Base-by-base conservation (phyloP, 192 early-diverging fungal genomes). In the Chytriomyces sp. region DNA sequence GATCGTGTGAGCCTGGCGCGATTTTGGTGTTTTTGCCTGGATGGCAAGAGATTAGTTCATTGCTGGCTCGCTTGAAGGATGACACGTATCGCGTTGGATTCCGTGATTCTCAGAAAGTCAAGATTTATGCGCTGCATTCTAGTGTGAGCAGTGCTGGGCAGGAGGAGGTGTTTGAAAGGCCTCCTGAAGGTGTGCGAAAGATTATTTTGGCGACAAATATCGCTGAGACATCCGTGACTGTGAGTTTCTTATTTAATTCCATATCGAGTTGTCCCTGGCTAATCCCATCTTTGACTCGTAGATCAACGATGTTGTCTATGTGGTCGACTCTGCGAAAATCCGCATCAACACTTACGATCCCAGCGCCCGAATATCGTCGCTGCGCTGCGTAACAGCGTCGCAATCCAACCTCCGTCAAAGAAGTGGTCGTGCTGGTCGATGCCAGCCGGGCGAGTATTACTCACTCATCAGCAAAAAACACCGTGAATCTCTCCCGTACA, bases 381-480 rank as follows among this genome's bases (percentile, higher is more conserved):
- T 87, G 61, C 73, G 48, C 45, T 80, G 78, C 26, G 80, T 85
- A 16, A 81, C 74, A 64, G 81, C 71, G 6, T 61, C 77, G 16
- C 70, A 79, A 71, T 87, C 86, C 23, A 87, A 87, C 67, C 28
- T 87, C 44, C 44, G 77, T 8, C 84, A 94, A 77, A 84, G 96
- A n/a, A 82, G 87, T 47, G 96, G 95, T n/a, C 91, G 95, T 67
- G 96, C 96, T 6, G 96, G 96, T 10, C 88, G 96, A 24, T 88
- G 91, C 8, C 90, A 90, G 64, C 86, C 87, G 20, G 96, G 82
- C 69, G 53, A 81, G 46, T 87, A 87, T 73, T 87, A 78, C 69
- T 83, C 90, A 68, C 84, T 45, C 79, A 82, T 76, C 81, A 92
- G 53, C 79, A 85, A 28, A 82, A 80, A 61, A 24, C 81, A 79